These are phyloP conservation scores for Wickerhamomyces rabaulensis DNA, from an alignment of 805 yeast species.

Conservation along the genomic window DNA sequence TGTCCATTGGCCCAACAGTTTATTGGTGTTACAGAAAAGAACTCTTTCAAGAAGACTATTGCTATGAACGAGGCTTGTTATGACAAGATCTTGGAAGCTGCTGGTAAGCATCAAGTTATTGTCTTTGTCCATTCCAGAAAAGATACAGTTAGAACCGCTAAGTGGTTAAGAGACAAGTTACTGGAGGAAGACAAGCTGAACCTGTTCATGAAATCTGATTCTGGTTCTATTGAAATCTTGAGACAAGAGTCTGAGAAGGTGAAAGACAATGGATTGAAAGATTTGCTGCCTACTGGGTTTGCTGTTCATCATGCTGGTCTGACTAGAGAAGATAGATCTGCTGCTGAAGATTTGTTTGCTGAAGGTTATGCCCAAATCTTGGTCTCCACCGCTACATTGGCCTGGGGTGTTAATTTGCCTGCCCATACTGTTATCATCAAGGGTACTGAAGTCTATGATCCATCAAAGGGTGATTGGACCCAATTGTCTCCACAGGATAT, in stretches of 20 bases:
- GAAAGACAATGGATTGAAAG: constrained; percentile 48
- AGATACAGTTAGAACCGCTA: constrained; percentile 83
- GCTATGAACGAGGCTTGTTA: constrained; percentile 91
- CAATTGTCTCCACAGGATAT: constrained; percentile 94
- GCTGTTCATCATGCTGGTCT: constrained; percentile 94
- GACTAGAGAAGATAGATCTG: constrained; percentile 62
- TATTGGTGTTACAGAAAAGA: constrained; percentile 81
- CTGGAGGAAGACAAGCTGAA: constrained; percentile 47
- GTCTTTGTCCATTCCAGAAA: constrained; percentile 92
- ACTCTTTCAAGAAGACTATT: constrained; percentile 66
- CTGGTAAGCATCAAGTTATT: constrained; percentile 71
- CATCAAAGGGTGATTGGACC: constrained; percentile 84
- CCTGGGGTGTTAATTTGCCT: constrained; percentile 96
- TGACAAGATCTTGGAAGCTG: constrained; percentile 67
- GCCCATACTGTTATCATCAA: constrained; percentile 92
- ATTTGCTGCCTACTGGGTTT: constrained; percentile 63
- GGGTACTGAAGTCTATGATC: constrained; percentile 92
- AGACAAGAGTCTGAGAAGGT: constrained; percentile 55
- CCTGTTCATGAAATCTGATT: constrained; percentile 40
- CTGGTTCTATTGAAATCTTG: constrained; percentile 54
- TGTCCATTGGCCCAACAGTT: constrained; percentile 89
- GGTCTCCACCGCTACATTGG: constrained; percentile 88
- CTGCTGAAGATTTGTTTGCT: constrained; percentile 82
- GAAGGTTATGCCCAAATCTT: constrained; percentile 80
- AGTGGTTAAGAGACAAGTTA: constrained; percentile 59